A percentile compares a stretch with the other conserved stretches of the same genome.
phyloP scores from a whole-genome alignment of 352 stramenopile species.

The Blastocystis sp. region DNA sequence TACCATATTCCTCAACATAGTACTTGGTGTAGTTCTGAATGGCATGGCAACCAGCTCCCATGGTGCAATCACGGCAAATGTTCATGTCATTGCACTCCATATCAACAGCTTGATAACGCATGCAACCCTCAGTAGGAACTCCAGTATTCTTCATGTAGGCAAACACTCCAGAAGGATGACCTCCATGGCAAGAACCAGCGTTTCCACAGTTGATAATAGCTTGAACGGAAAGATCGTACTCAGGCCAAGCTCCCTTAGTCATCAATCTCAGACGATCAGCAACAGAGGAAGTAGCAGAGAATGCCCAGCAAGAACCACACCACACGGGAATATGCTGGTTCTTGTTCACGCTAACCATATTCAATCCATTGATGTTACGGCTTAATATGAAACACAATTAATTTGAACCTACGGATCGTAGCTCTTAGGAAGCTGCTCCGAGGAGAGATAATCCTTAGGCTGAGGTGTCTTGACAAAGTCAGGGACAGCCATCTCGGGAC shows the following conservation, averaged over 20 bases:
- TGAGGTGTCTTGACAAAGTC: conserved; percentile 70
- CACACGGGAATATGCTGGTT: conserved; percentile 96
- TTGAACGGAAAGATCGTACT: conserved; percentile 81
- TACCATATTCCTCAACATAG: conserved; percentile 88
- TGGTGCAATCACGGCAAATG: conserved; percentile 86
- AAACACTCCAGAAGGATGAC: conserved; percentile 85
- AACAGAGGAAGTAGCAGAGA: conserved; percentile 73
- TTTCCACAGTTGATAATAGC: conserved; percentile 81
- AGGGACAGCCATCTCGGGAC: conserved; percentile 26
- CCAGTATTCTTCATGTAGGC: conserved; percentile 84
- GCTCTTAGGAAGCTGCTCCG: conserved; percentile 80
- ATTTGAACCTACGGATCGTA: conserved; percentile 76
- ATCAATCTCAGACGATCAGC: conserved; percentile 72
- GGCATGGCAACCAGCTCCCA: conserved; percentile 75
- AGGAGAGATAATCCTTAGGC: conserved; percentile 78
- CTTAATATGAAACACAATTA: background rate
- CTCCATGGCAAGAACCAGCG: conserved; percentile 85
- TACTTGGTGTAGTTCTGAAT: conserved; percentile 89
- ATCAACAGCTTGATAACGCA: conserved; percentile 85
- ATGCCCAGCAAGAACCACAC: conserved; percentile 83
- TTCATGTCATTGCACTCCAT: conserved; percentile 82
- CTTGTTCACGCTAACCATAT: conserved; percentile 90
- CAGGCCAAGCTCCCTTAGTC: conserved; percentile 70
- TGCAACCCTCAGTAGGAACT: conserved; percentile 90
- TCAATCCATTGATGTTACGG: conserved; percentile 85